These are phyloP conservation scores for Solanum piurae DNA, from an alignment of 257 asterid genomes.

Conservation along the genomic window DNA sequence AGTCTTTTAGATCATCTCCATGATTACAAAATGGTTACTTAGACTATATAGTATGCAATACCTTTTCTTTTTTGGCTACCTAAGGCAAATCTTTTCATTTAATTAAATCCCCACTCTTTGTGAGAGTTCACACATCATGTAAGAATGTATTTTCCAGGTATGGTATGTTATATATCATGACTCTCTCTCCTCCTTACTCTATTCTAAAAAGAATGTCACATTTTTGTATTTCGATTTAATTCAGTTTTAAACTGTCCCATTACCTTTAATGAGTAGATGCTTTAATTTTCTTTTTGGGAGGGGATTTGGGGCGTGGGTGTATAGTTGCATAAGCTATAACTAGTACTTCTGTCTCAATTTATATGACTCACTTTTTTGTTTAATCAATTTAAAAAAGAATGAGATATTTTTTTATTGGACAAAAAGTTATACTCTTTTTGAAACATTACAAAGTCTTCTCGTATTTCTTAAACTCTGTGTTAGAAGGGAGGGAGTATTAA, in stretches of 20 bases:
- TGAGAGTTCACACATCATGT: background rate
- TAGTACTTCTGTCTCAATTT: too few species aligned
- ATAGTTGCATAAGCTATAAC: too few species aligned
- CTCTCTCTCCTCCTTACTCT: background rate
- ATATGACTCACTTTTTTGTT: background rate
- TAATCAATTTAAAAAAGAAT: too few species aligned
- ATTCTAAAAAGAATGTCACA: background rate
- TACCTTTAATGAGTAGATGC: too few species aligned
- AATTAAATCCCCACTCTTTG: background rate
- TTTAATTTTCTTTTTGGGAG: background rate
- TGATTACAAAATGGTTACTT: background rate
- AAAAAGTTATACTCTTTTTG: background rate
- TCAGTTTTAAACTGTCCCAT: background rate
- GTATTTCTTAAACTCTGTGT: background rate
- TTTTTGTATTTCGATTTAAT: too few species aligned
- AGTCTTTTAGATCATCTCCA: background rate
- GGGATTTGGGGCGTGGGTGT: background rate
- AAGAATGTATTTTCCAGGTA: background rate
- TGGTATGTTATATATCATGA: background rate
- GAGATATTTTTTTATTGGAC: background rate
- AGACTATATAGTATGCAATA: background rate
- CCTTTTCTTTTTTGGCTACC: background rate
- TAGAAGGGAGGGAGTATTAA: background rate
- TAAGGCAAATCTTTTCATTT: background rate
- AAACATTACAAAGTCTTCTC: too few species aligned